These are phyloP conservation scores for Sugiyamaella lignohabitans DNA, from an alignment of 805 yeast species.

Conservation along the genomic window DNA sequence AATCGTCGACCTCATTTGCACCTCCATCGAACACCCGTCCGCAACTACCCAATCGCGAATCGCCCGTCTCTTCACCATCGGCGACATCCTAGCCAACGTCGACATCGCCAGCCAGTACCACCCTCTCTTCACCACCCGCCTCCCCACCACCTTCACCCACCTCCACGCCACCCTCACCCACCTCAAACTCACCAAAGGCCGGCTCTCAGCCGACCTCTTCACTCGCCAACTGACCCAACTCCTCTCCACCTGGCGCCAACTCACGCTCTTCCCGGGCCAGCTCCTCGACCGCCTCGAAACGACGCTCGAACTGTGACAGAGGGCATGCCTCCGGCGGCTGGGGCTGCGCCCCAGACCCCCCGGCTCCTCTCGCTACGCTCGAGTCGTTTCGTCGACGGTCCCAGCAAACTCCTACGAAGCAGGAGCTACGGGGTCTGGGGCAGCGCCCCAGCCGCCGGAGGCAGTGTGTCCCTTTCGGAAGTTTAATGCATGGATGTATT, in stretches of 20 bases:
- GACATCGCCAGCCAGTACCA: slow-evolving; percentile 10
- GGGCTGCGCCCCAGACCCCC: too few relatives aligned
- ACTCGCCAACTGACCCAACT: slow-evolving; percentile 9
- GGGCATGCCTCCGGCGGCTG: too few relatives aligned
- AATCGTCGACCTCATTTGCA: slow-evolving; percentile 21
- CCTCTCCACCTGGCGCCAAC: slow-evolving; percentile 2
- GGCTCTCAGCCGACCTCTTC: slow-evolving; percentile 13
- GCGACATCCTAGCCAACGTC: slow-evolving; percentile 24
- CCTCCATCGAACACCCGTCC: slow-evolving; percentile 13
- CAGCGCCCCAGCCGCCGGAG: too few relatives aligned
- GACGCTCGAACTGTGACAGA: too few relatives aligned
- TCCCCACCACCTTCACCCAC: slow-evolving; percentile 7
- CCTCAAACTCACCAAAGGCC: slow-evolving; percentile 4
- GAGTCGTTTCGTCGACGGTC: too few relatives aligned
- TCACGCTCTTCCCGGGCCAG: background rate
- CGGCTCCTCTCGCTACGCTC: too few relatives aligned
- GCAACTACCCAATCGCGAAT: slow-evolving; percentile 14
- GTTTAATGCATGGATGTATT: too few relatives aligned
- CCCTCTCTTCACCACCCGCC: slow-evolving; percentile 6
- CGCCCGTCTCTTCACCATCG: slow-evolving; percentile 24
- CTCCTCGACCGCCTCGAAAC: too few relatives aligned
- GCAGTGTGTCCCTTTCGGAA: too few relatives aligned
- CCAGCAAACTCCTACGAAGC: too few relatives aligned
- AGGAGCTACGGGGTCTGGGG: too few relatives aligned
- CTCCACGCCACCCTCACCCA: background rate